Base-by-base conservation (phyloP, 2,329 filamentous ascomycete species). In the Xylariaceae sp. region DNA sequence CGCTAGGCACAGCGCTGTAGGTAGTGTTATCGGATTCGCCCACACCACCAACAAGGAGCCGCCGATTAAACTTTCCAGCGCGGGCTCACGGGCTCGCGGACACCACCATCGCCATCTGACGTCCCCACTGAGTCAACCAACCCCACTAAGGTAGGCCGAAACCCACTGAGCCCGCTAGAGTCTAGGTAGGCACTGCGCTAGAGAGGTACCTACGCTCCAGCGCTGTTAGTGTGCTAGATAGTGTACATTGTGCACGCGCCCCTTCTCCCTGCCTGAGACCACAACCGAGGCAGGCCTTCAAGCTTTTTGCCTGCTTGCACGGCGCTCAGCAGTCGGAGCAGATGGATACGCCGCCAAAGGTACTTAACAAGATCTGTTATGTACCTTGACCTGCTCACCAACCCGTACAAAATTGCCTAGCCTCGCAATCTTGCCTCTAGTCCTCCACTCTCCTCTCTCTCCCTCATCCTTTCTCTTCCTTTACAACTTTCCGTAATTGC, bases 381-480 rank as follows among this genome's bases (percentile, higher is more conserved):
- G 29, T 45, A 26, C 53, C 19, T 48, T 48, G 46, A 51, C 34
- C 43, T 58, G 57, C 55, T 57, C 58, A 59, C 55, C 50, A 55
- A 50, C 56, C 19, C 61, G 57, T 69, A 68, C 67, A 69, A 69
- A 69, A 68, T 67, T 60, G 60, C 59, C 61, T 58, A 50, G 53
- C 56, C 61, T 64, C 65, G 58, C 65, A 53, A 35, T 55, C 52
- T 55, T 39, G 42, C 31, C 40, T 44, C 48, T 47, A 44, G 47
- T 57, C 41, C 39, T 54, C 45, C 50, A 31, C 35, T 44, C 43
- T 47, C 35, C 41, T 43, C 50, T 49, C 52, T 47, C 37, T 48
- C 30, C 19, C 35, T 51, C 47, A 35, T 48, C 32, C 19, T 42
- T 49, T 47, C 41, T 48, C 26, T 12, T 48, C 49, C 27, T 42